Percentiles rank a stretch among this genome's conserved stretches.
phyloP scores from a whole-genome alignment of 768 basidiomycete species.

The Podaxis sp. region DNA sequence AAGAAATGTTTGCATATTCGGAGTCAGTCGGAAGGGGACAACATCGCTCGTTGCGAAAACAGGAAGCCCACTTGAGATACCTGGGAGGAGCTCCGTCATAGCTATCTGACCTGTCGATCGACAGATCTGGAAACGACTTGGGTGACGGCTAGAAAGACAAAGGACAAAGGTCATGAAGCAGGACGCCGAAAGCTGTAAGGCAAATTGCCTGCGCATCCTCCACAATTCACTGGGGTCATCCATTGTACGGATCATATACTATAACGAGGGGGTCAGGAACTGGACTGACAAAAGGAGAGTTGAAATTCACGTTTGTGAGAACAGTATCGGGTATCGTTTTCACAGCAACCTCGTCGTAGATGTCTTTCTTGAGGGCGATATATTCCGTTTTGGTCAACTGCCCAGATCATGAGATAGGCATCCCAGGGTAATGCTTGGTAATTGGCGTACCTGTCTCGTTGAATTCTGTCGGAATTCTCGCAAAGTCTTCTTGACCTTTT shows the following conservation, averaged over 20 bases:
- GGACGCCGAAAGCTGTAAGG: constrained; percentile 79
- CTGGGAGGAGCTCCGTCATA: constrained; percentile 90
- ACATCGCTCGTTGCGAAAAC: constrained; percentile 77
- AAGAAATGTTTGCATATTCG: constrained; percentile 92
- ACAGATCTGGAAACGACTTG: constrained; percentile 83
- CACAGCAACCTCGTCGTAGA: constrained; percentile 79
- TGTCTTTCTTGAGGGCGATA: constrained; percentile 71
- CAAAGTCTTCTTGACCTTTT: constrained; percentile 73
- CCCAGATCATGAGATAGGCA: not conserved
- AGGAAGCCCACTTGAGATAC: constrained; percentile 40
- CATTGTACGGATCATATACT: constrained; percentile 95
- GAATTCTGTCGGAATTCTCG: constrained; percentile 51
- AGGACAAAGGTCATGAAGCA: constrained; percentile 92
- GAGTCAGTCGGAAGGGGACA: constrained; percentile 96
- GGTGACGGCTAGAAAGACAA: constrained; percentile 77
- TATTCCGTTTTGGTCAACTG: constrained; percentile 65
- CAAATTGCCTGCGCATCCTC: constrained; percentile 97
- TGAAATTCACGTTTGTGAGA: constrained; percentile 63
- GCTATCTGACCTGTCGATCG: constrained; percentile 86
- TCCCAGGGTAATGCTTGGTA: not conserved
- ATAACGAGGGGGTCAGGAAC: not conserved
- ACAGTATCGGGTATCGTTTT: constrained; percentile 92
- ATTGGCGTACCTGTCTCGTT: constrained; percentile 36
- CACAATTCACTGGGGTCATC: constrained; percentile 79
- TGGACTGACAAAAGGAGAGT: not conserved